Evolutionary conservation across 208 protist genomes (phyloP), one percentile per base, ranked within the genome.

Genomic region (Wallacemonas rigidus): DNA sequence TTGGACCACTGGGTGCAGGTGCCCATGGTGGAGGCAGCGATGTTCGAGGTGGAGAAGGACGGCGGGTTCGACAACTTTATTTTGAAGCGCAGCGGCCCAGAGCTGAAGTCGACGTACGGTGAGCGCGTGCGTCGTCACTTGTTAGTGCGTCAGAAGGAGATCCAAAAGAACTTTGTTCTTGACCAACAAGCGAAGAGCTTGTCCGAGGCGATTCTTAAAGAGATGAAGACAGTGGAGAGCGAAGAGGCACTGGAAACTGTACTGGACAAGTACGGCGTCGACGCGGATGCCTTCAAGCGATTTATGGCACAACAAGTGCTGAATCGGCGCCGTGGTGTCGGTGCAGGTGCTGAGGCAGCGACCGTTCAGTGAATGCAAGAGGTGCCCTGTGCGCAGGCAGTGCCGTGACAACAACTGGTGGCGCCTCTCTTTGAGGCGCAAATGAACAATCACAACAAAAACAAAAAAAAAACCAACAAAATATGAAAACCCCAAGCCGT

Each of bases 41-140:
- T 88, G 81, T 95, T 92, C 63, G 85, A 89, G 67, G 79, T 97
- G 8, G 90, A 97, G 85, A 88, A 88, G 70, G 87, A 94, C 50
- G 92, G 92, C 26, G 92, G 92, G 3, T 93, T 97, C 61, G 92
- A 97, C 71, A 94, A 97, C 72, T 97, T 97, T 67, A 97, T 97
- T 71, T 64, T 95, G 68, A 92, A 85, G 50, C 86, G 90, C 2
- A 69, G 77, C 48, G 92, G 92, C 2, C 85, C 79, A 36, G 88
- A 97, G 75, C 80, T 97, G 54, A 81, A 87, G n/a, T 97, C 92
- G 8, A 95, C 79, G 14, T 97, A 97, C 61, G 92, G 92, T 48
- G 92, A 97, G 71, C 88, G 92, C 15, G 87, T 97, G 39, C 82
- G 92, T 39, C 84, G 92, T 1, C 92, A 97, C 70, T 74, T 97